Evolutionary conservation across 306 rosid genomes (phyloP).

Genomic region (Prinsepia uniflora): DNA sequence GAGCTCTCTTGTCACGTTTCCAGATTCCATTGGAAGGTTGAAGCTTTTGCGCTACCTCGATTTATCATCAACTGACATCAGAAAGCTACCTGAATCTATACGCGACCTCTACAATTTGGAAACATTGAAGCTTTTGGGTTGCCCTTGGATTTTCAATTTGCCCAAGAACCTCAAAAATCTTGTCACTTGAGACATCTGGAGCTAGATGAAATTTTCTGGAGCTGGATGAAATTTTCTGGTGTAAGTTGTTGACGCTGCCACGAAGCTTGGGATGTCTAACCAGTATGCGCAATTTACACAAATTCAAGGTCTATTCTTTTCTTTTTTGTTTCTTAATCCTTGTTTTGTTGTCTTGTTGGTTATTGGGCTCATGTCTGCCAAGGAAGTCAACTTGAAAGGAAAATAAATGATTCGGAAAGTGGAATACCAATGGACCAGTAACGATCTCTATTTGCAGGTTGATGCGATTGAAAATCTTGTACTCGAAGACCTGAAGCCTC

Average conservation of each 20-base stretch:
- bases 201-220: conserved; percentile 25
- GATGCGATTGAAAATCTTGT: not conserved
- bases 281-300: conserved; percentile 15
- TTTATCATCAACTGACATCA: conserved; percentile 14
- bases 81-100: conserved; percentile 17
- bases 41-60: conserved; percentile 24
- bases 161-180: conserved; percentile 10
- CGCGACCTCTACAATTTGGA: conserved; percentile 13
- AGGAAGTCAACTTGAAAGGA: conserved; percentile 15
- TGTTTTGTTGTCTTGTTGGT: not conserved
- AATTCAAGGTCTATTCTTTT: not conserved
- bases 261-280: conserved; percentile 10
- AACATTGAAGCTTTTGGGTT: conserved; percentile 22
- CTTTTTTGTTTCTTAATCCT: not conserved
- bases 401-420: conserved; percentile 10
- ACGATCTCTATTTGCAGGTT: not conserved
- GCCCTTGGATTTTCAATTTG: conserved; percentile 19
- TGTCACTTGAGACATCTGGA: conserved; percentile 18
- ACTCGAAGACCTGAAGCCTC: conserved; percentile 11
- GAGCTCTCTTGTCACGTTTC: conserved; percentile 11
- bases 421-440: conserved; percentile 12
- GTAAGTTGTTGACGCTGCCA: not conserved
- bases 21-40: conserved; percentile 12
- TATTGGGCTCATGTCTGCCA: not conserved
- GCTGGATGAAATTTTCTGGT: no score